Evolutionary conservation across 768 basidiomycete genomes (phyloP).

Genomic region (Amylocystis lapponica): DNA sequence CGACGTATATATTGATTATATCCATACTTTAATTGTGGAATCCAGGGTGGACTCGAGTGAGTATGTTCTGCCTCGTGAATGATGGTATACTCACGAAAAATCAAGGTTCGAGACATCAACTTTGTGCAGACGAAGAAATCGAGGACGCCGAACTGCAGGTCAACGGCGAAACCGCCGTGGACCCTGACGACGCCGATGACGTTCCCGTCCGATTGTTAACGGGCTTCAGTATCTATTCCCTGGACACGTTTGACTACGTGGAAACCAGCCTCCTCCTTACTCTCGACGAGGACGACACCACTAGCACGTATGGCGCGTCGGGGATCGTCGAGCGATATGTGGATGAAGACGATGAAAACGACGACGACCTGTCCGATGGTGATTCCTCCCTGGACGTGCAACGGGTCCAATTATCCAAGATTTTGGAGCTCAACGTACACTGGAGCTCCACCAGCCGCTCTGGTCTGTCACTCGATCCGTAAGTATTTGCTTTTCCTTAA

Average conservation of each 20-base stretch:
- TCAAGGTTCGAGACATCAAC: conserved; percentile 8
- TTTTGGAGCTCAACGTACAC: conserved; percentile 46
- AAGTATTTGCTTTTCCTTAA: conserved; percentile 9
- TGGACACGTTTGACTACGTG: conserved; percentile 31
- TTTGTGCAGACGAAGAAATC: conserved; percentile 16
- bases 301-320: conserved; percentile 28
- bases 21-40: too few relatives aligned
- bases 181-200: conserved; percentile 22
- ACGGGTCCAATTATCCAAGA: conserved; percentile 35
- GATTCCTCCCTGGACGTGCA: conserved; percentile 3
- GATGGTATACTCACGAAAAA: too few relatives aligned
- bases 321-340: conserved; percentile 34
- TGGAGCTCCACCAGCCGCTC: conserved; percentile 24
- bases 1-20: too few relatives aligned
- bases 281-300: conserved; percentile 15
- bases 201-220: conserved; percentile 51
- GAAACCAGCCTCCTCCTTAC: conserved; percentile 31
- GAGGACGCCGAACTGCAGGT: conserved; percentile 29
- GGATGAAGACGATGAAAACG: conserved; percentile 18
- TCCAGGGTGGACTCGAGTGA: too few relatives aligned
- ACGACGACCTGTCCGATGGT: conserved; percentile 12
- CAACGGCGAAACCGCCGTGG: conserved; percentile 34
- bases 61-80: too few relatives aligned
- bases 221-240: conserved; percentile 49
- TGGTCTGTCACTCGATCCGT: conserved; percentile 38